These are phyloP conservation scores for Entophlyctis luteolus DNA, from an alignment of 192 early-diverging fungal genomes.

Conservation along the genomic window DNA sequence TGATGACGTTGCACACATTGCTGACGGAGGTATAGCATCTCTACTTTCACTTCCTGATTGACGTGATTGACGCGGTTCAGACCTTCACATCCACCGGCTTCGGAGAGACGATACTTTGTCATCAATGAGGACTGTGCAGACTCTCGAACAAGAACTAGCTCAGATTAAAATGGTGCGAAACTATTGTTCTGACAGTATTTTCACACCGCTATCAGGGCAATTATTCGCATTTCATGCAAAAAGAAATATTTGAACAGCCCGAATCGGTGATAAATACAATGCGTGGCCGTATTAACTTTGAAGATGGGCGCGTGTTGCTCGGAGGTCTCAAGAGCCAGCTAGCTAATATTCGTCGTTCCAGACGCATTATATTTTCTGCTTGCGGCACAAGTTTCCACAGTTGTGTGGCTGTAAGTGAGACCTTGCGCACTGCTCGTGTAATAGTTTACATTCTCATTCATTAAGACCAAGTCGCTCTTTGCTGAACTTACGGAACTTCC, in stretches of 20 bases:
- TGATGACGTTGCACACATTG: slow-evolving; percentile 65
- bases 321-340: slow-evolving; percentile 56
- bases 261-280: slow-evolving; percentile 67
- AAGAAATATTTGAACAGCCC: slow-evolving; percentile 64
- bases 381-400: slow-evolving; percentile 60
- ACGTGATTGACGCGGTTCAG: slow-evolving; percentile 22
- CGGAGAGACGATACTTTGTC: slow-evolving; percentile 55
- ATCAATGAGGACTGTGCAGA: slow-evolving; percentile 56
- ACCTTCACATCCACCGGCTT: slow-evolving; percentile 62
- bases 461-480: slow-evolving; percentile 52
- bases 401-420: slow-evolving; percentile 49
- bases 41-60: neutral
- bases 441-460: neutral
- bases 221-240: slow-evolving; percentile 62
- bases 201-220: slow-evolving; percentile 31
- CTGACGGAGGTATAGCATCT: slow-evolving; percentile 44
- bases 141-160: slow-evolving; percentile 56
- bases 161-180: slow-evolving; percentile 50
- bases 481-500: slow-evolving; percentile 60
- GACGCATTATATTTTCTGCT: slow-evolving; percentile 58
- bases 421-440: neutral
- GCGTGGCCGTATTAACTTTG: slow-evolving; percentile 64
- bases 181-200: neutral
- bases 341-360: slow-evolving; percentile 55
- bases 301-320: slow-evolving; percentile 45